Evolutionary conservation across 441 rosid species (phyloP).

Genomic region (Biscutella auriculata): DNA sequence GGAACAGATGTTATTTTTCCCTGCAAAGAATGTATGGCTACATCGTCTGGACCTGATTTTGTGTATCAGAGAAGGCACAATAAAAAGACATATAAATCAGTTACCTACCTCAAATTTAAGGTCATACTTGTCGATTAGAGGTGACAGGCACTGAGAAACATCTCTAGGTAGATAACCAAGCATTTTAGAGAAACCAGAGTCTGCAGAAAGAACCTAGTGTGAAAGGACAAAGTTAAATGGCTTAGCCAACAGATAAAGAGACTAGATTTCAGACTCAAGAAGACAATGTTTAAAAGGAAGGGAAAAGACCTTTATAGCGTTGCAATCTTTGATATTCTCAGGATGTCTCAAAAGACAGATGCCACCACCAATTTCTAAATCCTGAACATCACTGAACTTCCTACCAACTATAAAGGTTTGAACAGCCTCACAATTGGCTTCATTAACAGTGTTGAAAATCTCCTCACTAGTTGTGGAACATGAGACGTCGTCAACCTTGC

Average conservation of each 20-base stretch:
- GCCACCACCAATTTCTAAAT: slow-evolving; percentile 30
- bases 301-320: slow-evolving; percentile 57
- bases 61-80: neutral
- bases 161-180: slow-evolving; percentile 80
- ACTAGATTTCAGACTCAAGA: neutral
- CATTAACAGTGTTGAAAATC: slow-evolving; percentile 11
- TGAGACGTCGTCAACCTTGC: slow-evolving; percentile 17
- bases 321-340: slow-evolving; percentile 52
- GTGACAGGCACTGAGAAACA: slow-evolving; percentile 55
- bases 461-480: slow-evolving; percentile 18
- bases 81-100: neutral
- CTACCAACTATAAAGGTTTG: slow-evolving; percentile 74
- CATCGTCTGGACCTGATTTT: neutral
- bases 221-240: neutral
- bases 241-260: neutral
- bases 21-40: slow-evolving; percentile 31
- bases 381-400: slow-evolving; percentile 50
- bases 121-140: slow-evolving; percentile 45
- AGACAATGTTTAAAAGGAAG: slow-evolving; percentile 1
- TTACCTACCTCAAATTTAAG: slow-evolving; percentile 53
- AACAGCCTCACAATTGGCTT: slow-evolving; percentile 28
- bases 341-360: slow-evolving; percentile 63
- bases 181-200: slow-evolving; percentile 29
- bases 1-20: slow-evolving; percentile 54
- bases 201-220: slow-evolving; percentile 49